Evolutionary conservation across 495 filamentous ascomycete species (phyloP).

Genomic region (Parathielavia appendiculata): DNA sequence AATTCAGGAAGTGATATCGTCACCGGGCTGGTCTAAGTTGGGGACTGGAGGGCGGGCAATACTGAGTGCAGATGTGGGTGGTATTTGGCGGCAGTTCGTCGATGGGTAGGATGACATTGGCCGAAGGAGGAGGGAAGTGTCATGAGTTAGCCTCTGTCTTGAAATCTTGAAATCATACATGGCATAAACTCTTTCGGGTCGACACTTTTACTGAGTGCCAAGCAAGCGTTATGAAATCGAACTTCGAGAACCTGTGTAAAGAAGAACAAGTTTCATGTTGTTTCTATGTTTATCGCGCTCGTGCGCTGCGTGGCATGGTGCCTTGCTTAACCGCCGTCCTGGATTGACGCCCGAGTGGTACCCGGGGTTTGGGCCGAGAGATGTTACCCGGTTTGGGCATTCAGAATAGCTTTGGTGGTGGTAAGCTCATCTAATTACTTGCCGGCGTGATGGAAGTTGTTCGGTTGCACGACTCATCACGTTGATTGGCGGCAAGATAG

Average conservation of each 20-base stretch:
- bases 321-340: slow-evolving; percentile 15
- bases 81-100: slow-evolving; percentile 6
- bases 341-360: background rate
- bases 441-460: background rate
- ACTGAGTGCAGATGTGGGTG: background rate
- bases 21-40: slow-evolving; percentile 9
- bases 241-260: background rate
- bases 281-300: slow-evolving; percentile 16
- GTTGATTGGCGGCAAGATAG: background rate
- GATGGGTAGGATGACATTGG: background rate
- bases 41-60: slow-evolving; percentile 1
- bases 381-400: background rate
- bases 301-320: slow-evolving; percentile 5
- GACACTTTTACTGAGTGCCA: background rate
- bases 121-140: background rate
- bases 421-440: background rate
- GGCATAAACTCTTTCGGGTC: no score
- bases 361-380: background rate
- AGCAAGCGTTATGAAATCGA: background rate
- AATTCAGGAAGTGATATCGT: background rate
- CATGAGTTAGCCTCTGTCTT: background rate
- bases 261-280: background rate
- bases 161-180: no score
- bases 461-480: background rate
- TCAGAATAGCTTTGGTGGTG: background rate